These are phyloP conservation scores for Acacia pycnantha DNA, from an alignment of 331 rosid genomes.

Conservation along the genomic window DNA sequence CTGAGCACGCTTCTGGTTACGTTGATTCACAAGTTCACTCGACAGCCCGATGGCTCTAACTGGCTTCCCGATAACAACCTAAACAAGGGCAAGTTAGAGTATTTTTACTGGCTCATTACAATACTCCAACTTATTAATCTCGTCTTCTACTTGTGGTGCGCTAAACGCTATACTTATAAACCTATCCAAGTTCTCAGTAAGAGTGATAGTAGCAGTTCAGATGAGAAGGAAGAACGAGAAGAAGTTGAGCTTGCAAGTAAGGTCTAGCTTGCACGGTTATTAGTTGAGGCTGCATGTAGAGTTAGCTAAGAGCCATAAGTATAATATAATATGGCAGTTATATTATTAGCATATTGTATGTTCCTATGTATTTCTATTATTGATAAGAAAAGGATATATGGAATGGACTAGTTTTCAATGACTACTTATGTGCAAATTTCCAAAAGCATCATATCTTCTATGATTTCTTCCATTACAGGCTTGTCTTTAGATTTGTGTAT, in stretches of 20 bases:
- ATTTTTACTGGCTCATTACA: constrained; percentile 87
- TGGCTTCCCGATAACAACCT: constrained; percentile 83
- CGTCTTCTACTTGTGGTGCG: constrained; percentile 62
- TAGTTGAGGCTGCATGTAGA: neutral
- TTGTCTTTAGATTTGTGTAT: neutral
- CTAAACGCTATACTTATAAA: constrained; percentile 67
- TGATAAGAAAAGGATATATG: neutral
- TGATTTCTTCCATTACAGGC: neutral
- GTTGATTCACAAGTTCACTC: constrained; percentile 63
- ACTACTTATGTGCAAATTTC: neutral
- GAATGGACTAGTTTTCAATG: neutral
- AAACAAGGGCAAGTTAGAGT: constrained; percentile 74
- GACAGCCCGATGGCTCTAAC: constrained; percentile 62
- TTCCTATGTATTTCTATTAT: neutral
- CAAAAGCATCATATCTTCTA: neutral
- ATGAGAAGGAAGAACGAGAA: constrained; percentile 22
- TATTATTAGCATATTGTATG: neutral
- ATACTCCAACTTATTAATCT: constrained; percentile 59
- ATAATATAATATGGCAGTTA: neutral
- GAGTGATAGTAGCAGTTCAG: constrained; percentile 29
- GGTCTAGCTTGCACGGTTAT: constrained; percentile 21
- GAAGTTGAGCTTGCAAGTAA: constrained; percentile 49
- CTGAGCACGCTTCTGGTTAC: constrained; percentile 72
- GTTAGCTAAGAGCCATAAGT: neutral
- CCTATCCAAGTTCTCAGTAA: constrained; percentile 56